Evolutionary conservation across 768 basidiomycete genomes (phyloP).

Genomic region (Kwoniella pini): DNA sequence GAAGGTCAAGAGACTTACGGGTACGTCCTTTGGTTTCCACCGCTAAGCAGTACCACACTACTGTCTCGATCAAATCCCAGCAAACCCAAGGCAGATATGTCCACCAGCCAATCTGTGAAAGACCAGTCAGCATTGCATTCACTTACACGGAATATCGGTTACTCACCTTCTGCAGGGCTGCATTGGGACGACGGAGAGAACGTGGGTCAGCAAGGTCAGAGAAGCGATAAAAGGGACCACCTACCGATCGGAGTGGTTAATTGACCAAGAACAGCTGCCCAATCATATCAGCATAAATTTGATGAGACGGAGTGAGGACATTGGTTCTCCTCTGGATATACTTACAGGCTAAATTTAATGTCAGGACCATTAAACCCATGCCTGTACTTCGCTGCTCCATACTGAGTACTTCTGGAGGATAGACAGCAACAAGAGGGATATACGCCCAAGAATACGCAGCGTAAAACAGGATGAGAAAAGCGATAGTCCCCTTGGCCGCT

Average conservation of each 20-base stretch:
- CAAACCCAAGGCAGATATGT: constrained; percentile 38
- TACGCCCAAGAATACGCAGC: constrained; percentile 32
- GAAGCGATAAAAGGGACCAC: not conserved
- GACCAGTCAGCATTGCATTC: constrained; percentile 1
- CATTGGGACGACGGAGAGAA: not conserved
- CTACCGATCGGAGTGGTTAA: constrained; percentile 16
- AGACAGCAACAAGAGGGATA: constrained; percentile 29
- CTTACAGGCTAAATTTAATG: constrained; percentile 29
- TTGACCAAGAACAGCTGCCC: constrained; percentile 11
- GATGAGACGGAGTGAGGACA: not conserved
- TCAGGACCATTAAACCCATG: constrained; percentile 32
- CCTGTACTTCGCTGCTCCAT: constrained; percentile 39
- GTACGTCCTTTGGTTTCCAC: constrained; percentile 54
- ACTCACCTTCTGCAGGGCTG: constrained; percentile 12
- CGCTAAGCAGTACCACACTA: constrained; percentile 50
- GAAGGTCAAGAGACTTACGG: constrained; percentile 44
- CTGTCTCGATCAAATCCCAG: constrained; percentile 49
- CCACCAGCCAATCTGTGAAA: constrained; percentile 23
- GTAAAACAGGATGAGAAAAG: constrained; percentile 33
- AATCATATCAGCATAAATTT: not conserved
- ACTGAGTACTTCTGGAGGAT: constrained; percentile 33
- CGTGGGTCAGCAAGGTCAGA: not conserved
- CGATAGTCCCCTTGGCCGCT: constrained; percentile 30
- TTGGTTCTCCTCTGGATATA: too few species aligned
- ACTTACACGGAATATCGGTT: not conserved